These are phyloP conservation scores for Alternaria novae-zelandiae DNA, from an alignment of 2,329 filamentous ascomycete species.

Conservation along the genomic window DNA sequence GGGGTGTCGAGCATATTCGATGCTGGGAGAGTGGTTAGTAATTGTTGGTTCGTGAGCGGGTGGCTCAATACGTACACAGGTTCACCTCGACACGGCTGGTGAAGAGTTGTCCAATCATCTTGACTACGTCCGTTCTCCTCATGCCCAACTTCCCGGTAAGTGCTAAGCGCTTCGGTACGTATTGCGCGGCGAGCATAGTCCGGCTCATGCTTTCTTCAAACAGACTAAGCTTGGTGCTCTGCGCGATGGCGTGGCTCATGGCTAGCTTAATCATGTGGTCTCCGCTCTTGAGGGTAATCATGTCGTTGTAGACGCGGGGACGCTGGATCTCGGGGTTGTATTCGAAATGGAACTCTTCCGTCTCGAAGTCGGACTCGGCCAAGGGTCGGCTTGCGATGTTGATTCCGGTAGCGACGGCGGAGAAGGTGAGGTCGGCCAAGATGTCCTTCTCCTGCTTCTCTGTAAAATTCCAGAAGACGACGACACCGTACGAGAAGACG, in stretches of 20 bases:
- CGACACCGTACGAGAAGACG: constrained; percentile 95
- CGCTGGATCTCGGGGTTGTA: constrained; percentile 86
- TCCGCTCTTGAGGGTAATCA: constrained; percentile 93
- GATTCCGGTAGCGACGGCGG: constrained; percentile 68
- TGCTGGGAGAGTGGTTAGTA: constrained; percentile 58
- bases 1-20: constrained; percentile 96
- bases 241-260: constrained; percentile 95
- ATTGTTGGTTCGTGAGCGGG: background rate
- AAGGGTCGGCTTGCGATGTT: constrained; percentile 80
- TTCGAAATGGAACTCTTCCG: constrained; percentile 97
- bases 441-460: constrained; percentile 96
- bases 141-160: constrained; percentile 90
- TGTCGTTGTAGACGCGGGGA: constrained; percentile 96
- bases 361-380: constrained; percentile 91
- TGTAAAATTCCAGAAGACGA: constrained; percentile 99
- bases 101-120: constrained; percentile 87
- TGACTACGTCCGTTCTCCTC: constrained; percentile 89
- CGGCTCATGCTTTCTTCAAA: constrained; percentile 96
- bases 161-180: constrained; percentile 87
- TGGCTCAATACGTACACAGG: constrained; percentile 72
- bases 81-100: constrained; percentile 97
- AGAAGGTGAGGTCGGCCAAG: constrained; percentile 91
- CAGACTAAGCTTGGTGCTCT: constrained; percentile 94
- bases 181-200: constrained; percentile 91
- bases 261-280: constrained; percentile 99